Conservation (phyloP, 345 rosid genomes). For the Pistacia atlantica region DNA sequence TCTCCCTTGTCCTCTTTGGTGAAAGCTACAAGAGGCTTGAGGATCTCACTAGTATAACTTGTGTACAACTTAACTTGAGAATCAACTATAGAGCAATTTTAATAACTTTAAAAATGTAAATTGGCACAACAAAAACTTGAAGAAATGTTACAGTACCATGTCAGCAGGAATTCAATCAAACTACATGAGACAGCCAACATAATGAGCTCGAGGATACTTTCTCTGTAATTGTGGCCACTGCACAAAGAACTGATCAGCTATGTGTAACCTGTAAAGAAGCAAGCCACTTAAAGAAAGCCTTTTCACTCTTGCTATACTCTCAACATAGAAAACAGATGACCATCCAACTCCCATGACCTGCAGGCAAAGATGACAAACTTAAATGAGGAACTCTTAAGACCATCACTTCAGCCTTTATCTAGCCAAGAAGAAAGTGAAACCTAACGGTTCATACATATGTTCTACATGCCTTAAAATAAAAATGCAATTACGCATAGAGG, state of each 20-base stretch:
- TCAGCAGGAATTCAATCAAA: slow-evolving; percentile 22
- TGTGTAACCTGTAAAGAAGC: slow-evolving; percentile 57
- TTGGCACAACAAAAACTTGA: slow-evolving; percentile 5
- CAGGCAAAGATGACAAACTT: slow-evolving; percentile 16
- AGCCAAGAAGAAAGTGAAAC: background rate
- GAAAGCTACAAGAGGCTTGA: background rate
- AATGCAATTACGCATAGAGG: slow-evolving; percentile 75
- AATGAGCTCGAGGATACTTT: slow-evolving; percentile 65
- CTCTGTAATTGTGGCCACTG: slow-evolving; percentile 87
- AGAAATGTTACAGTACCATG: slow-evolving; percentile 21
- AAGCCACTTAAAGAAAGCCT: slow-evolving; percentile 86
- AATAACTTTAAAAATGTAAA: slow-evolving; percentile 4
- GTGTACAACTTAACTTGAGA: background rate
- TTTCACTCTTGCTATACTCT: slow-evolving; percentile 91
- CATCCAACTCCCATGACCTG: slow-evolving; percentile 76
- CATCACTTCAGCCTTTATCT: background rate
- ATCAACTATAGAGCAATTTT: background rate
- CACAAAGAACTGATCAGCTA: slow-evolving; percentile 81
- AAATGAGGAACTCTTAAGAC: background rate
- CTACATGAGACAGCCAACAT: slow-evolving; percentile 90
- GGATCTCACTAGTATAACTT: background rate
- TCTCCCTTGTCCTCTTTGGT: background rate
- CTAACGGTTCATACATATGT: background rate
- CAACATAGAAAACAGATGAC: slow-evolving; percentile 80
- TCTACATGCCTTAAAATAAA: slow-evolving; percentile 67